Conservation (phyloP, 257 asterid species). For the Oldenlandia corymbosa region DNA sequence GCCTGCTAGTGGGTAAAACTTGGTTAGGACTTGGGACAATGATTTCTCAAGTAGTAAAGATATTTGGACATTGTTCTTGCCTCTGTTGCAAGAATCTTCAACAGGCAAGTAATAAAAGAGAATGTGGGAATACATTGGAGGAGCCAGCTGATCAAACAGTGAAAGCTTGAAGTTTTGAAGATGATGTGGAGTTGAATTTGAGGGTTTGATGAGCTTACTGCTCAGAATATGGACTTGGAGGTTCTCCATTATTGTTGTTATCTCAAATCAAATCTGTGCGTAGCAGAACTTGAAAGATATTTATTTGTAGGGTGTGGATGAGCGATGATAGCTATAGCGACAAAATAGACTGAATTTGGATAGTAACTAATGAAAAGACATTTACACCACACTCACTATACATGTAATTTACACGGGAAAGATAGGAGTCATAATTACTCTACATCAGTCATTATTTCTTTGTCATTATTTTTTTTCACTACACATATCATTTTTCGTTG, state of each 20-base stretch:
- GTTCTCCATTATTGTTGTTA: conserved; percentile 2
- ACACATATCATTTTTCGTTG: too few species aligned
- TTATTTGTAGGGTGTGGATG: too few species aligned
- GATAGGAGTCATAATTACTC: too few species aligned
- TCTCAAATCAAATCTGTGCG: too few species aligned
- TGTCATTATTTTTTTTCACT: too few species aligned
- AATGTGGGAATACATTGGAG: conserved; percentile 4
- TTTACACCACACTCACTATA: too few species aligned
- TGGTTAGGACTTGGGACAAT: conserved; percentile 6
- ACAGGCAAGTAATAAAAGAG: conserved; percentile 9
- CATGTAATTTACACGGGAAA: too few species aligned
- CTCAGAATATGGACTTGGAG: conserved; percentile 14
- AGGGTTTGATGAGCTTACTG: conserved; percentile 22
- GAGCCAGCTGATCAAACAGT: conserved; percentile 17
- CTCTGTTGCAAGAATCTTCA: neutral
- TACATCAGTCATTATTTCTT: too few species aligned
- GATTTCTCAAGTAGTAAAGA: conserved; percentile 15
- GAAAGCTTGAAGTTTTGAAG: conserved; percentile 16
- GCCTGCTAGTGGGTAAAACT: conserved; percentile 25
- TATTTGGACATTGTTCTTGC: conserved; percentile 2
- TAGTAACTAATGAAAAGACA: too few species aligned
- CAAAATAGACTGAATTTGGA: too few species aligned
- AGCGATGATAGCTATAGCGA: too few species aligned
- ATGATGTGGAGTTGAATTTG: conserved; percentile 17
- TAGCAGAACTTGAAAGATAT: too few species aligned